Evolutionary conservation across 2,329 filamentous ascomycete genomes (phyloP).

Genomic region (Ophiosphaerella korrae): DNA sequence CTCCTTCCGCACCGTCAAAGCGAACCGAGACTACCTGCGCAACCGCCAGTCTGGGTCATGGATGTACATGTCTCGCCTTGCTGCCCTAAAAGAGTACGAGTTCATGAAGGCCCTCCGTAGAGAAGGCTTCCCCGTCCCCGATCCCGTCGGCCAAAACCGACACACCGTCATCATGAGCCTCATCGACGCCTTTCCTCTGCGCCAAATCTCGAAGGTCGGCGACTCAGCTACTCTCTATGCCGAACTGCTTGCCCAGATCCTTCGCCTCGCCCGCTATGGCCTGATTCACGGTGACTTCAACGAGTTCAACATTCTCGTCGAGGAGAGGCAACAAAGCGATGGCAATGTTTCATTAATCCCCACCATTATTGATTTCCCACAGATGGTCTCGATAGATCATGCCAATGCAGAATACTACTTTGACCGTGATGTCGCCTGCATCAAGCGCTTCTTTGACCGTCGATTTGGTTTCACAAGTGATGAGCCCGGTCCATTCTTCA

Average conservation of each 20-base stretch:
- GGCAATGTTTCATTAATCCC: conserved; percentile 66
- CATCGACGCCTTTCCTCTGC: conserved; percentile 87
- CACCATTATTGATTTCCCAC: conserved; percentile 94
- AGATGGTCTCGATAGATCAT: conserved; percentile 97
- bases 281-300: conserved; percentile 99
- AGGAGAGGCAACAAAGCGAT: conserved; percentile 62
- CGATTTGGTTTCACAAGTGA: conserved; percentile 87
- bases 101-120: conserved; percentile 88
- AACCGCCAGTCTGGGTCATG: conserved; percentile 81
- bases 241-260: conserved; percentile 86
- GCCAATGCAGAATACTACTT: conserved; percentile 96
- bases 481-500: conserved; percentile 82
- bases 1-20: conserved; percentile 94
- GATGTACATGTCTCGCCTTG: conserved; percentile 97
- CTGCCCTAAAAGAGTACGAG: conserved; percentile 90
- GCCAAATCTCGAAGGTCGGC: conserved; percentile 83
- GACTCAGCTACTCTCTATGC: conserved; percentile 85
- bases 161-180: conserved; percentile 97
- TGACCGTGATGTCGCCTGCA: conserved; percentile 90
- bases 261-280: conserved; percentile 81
- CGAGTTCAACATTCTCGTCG: conserved; percentile 97
- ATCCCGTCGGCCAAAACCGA: conserved; percentile 84
- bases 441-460: conserved; percentile 91
- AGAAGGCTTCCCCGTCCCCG: conserved; percentile 87
- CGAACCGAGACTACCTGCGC: conserved; percentile 92